phyloP scores from a whole-genome alignment of 305 asterid species.

The Salvia sclarea region DNA sequence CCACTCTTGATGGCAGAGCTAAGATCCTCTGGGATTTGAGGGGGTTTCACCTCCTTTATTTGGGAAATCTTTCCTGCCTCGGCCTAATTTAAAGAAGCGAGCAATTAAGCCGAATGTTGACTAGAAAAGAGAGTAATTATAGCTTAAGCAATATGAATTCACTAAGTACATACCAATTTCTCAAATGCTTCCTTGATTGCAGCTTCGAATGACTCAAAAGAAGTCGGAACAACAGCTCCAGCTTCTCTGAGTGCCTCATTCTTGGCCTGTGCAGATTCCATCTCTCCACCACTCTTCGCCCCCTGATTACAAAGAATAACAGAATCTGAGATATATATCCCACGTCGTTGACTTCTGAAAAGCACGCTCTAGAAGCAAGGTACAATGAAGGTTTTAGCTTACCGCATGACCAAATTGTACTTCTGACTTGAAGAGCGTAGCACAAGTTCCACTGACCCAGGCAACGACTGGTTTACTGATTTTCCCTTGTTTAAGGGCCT shows the following conservation, averaged over 20 bases:
- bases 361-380: not conserved
- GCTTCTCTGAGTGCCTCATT: conserved; percentile 89
- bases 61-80: conserved; percentile 72
- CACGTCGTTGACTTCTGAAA: conserved; percentile 16
- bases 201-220: conserved; percentile 86
- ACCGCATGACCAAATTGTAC: conserved; percentile 99
- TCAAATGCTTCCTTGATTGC: conserved; percentile 74
- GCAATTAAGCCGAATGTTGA: conserved; percentile 7
- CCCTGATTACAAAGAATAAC: conserved; percentile 55
- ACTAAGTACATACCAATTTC: conserved; percentile 56
- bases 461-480: conserved; percentile 95
- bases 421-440: conserved; percentile 94
- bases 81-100: conserved; percentile 44
- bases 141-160: conserved; percentile 6
- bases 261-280: conserved; percentile 99
- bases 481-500: conserved; percentile 96
- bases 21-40: conserved; percentile 98
- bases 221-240: conserved; percentile 94
- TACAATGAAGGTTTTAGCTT: conserved; percentile 37
- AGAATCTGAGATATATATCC: conserved; percentile 27
- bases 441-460: conserved; percentile 99
- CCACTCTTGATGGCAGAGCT: conserved; percentile 89
- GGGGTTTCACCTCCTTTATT: conserved; percentile 84
- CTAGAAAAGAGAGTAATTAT: not conserved
- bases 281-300: conserved; percentile 97